These are phyloP conservation scores for Abelmoschus esculentus DNA, from an alignment of 345 rosid genomes.

Conservation along the genomic window DNA sequence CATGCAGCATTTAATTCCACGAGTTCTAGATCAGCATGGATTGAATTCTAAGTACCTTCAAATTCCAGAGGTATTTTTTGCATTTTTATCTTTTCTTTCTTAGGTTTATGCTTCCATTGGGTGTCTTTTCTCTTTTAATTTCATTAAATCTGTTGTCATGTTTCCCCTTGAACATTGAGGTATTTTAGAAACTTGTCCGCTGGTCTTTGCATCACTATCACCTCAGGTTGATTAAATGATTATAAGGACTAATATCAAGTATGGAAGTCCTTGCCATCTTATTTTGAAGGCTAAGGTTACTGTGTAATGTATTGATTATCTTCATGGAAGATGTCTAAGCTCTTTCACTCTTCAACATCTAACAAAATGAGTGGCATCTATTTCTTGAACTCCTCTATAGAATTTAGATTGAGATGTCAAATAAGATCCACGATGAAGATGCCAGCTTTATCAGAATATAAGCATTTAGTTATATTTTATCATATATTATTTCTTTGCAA, in stretches of 20 bases:
- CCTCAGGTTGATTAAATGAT: not conserved
- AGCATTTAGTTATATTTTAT: no score
- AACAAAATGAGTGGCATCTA: not conserved
- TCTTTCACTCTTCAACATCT: not conserved
- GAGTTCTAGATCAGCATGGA: conserved; percentile 94
- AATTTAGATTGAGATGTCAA: not conserved
- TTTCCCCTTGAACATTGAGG: not conserved
- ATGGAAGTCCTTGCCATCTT: not conserved
- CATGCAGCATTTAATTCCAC: conserved; percentile 85
- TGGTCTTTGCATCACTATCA: not conserved
- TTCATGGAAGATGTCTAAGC: not conserved
- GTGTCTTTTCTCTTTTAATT: not conserved
- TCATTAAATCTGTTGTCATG: not conserved
- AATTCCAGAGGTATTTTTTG: conserved; percentile 72
- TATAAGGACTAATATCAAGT: not conserved
- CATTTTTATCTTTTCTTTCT: not conserved
- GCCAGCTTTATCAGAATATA: not conserved
- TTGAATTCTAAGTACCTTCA: conserved; percentile 75
- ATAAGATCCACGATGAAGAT: not conserved
- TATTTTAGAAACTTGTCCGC: not conserved
- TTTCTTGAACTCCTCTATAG: not conserved
- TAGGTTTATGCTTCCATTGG: not conserved
- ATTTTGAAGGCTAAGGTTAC: no score
- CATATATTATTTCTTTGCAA: not conserved
- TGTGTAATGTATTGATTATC: no score